Evolutionary conservation across 306 rosid species (phyloP), one percentile per base, ranked within the genome.

Genomic region (Hippophae tibetana): DNA sequence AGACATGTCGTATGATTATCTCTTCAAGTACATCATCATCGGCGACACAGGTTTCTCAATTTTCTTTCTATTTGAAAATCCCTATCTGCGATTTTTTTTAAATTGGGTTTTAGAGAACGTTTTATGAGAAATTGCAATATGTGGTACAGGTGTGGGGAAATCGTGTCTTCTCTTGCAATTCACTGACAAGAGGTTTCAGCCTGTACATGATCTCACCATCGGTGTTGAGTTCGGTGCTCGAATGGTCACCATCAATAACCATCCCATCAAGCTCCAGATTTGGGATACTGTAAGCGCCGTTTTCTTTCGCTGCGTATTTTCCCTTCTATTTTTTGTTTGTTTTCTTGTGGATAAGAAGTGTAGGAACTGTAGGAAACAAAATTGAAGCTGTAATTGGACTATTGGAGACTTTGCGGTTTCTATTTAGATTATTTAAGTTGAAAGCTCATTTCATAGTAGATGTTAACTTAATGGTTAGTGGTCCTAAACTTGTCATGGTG

Each of bases 151-250:
- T 74, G 97, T 87, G 13, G 97, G 97, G 52, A 90, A 90, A 78
- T 90, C 97, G 1, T 90, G 97, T 63, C 65, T 90, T 77, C 89
- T 90, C 58, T 73, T 90, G 69, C 97, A 90, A 62, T 90, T 90
- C 84, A 90, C 97, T 42, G 97, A 90, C 74, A 87, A 87, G 78
- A 83, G 97, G 72, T 87, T 90, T 72, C 97, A 90, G 67, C 97
- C 97, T 2, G 97, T 90, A 14, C 97, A 90, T 76, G 97, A 90
- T 79, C 94, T 90, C 73, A 87, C 97, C 59, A 90, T 90, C 54
- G 97, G 97, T 26, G 97, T 90, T 18, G 96, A 90, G 72, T 90
- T 90, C 63, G 97, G 97, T 9, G 97, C 97, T 69, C 90, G 97
- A 9, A 87, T 90, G 97, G 89, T 87, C 72, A 76, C 94, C 74